A percentile compares a stretch with the other conserved stretches of the same genome.
phyloP scores from a whole-genome alignment of 768 basidiomycete species.

The Boletus pseudo-olivaceus region DNA sequence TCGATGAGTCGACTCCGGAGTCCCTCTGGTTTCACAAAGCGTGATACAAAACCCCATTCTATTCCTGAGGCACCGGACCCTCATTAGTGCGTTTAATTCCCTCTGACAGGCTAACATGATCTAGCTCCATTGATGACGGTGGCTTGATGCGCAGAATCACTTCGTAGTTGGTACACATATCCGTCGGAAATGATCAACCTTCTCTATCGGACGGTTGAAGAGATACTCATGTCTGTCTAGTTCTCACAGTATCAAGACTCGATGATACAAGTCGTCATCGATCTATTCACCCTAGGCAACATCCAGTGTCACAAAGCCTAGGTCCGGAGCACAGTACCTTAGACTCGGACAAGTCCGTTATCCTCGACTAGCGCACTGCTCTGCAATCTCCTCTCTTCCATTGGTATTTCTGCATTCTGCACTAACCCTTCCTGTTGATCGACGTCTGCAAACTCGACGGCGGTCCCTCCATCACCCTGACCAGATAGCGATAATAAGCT shows the following conservation, averaged over 20 bases:
- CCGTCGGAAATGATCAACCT: not conserved
- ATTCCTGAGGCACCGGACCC: too few species aligned
- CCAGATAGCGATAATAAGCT: too few species aligned
- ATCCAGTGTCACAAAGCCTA: not conserved
- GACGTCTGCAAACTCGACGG: too few species aligned
- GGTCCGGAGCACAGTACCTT: not conserved
- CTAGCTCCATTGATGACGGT: not conserved
- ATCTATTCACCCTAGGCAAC: not conserved
- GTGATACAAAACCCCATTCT: not conserved
- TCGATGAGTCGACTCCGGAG: too few species aligned
- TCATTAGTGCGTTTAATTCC: too few species aligned
- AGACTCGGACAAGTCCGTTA: too few species aligned
- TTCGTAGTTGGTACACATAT: not conserved
- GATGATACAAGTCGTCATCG: not conserved
- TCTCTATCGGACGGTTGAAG: too few species aligned
- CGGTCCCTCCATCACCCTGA: too few species aligned
- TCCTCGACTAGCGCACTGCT: not conserved
- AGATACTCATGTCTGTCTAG: not conserved
- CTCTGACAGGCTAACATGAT: too few species aligned
- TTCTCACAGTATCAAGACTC: not conserved
- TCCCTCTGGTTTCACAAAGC: not conserved
- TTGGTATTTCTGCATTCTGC: not conserved
- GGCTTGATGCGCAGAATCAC: not conserved
- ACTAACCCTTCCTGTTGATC: too few species aligned
- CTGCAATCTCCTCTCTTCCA: not conserved